Base-by-base conservation (phyloP, 495 filamentous ascomycete species). In the Lindgomyces ingoldianus region DNA sequence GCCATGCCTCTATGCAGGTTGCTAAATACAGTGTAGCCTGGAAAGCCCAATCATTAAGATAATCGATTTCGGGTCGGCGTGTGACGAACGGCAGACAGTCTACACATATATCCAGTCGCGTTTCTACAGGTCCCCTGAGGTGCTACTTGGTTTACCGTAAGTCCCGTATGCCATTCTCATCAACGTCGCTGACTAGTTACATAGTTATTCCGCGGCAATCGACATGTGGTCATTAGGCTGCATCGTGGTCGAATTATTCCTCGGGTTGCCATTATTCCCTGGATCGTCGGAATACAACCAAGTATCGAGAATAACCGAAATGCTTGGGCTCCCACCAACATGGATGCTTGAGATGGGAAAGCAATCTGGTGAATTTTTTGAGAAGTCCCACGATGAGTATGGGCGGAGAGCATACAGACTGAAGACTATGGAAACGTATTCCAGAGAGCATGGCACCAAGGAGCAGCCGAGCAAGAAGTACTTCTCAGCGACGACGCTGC, bases 271-370 rank as follows among this genome's bases (percentile, higher is more conserved):
- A 26, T 75, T 99, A 3, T 99, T 99, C 79, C 94, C 95, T 3
- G 95, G 95, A 2, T 98, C 94, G 6, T 99, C 95, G 11, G 95
- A 99, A 75, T 99, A 99, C 76, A 99, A 99, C 72, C 95, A 99
- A 73, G 92, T 99, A 18, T 90, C 91, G 11, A 82, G 95, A 25
- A 99, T 99, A 51, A 94, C 95, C 27, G 95, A 99, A 77, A 99
- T 99, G 95, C 85, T 99, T 24, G 94, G 93, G 12, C 84, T 96
- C 56, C 92, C 95, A 3, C 95, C 93, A 36, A 93, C 90, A 60
- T 99, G 95, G 95, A 99, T 99, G 95, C 81, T 99, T 49, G 95
- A 99, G 74, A 94, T 96, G 85, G 95, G 95, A 65, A 99, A 98
- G 76, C 95, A 99, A 73, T 89, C 92, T 1, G 91, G 91, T 24